Percentiles rank a stretch among this genome's conserved stretches.
Evolutionary conservation across 345 rosid genomes (phyloP).

Genomic region (Anastatica hierochuntica): DNA sequence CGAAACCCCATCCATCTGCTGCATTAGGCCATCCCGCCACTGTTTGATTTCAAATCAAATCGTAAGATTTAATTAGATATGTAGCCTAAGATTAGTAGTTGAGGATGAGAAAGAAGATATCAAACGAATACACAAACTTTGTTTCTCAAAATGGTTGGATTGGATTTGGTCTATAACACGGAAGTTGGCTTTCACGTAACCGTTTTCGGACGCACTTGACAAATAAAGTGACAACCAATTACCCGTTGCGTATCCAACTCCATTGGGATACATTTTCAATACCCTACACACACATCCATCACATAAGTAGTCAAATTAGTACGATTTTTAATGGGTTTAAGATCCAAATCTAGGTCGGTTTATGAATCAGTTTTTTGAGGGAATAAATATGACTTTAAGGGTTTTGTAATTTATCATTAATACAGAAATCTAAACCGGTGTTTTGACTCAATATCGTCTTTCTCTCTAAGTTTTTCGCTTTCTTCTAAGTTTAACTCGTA

Average conservation of each 20-base stretch:
- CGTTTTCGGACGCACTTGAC: slow-evolving; percentile 2
- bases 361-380: too few relatives aligned
- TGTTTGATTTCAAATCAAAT: neutral
- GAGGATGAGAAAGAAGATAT: neutral
- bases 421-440: too few relatives aligned
- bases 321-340: too few relatives aligned
- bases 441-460: too few relatives aligned
- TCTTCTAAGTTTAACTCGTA: too few relatives aligned
- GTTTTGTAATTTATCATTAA: too few relatives aligned
- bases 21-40: slow-evolving; percentile 16
- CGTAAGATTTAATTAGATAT: neutral
- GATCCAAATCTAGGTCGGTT: too few relatives aligned
- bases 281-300: too few relatives aligned
- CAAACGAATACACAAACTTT: too few relatives aligned
- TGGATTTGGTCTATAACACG: neutral
- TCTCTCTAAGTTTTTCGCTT: too few relatives aligned
- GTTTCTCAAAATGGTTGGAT: neutral
- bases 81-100: neutral
- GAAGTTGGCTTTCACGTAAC: slow-evolving; percentile 10
- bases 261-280: slow-evolving; percentile 14
- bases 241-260: slow-evolving; percentile 2
- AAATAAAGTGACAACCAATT: slow-evolving; percentile 10
- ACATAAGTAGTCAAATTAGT: too few relatives aligned
- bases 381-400: too few relatives aligned
- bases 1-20: slow-evolving; percentile 11